Evolutionary conservation across 2,329 filamentous ascomycete species (phyloP).

Genomic region (Colletotrichum filicis): DNA sequence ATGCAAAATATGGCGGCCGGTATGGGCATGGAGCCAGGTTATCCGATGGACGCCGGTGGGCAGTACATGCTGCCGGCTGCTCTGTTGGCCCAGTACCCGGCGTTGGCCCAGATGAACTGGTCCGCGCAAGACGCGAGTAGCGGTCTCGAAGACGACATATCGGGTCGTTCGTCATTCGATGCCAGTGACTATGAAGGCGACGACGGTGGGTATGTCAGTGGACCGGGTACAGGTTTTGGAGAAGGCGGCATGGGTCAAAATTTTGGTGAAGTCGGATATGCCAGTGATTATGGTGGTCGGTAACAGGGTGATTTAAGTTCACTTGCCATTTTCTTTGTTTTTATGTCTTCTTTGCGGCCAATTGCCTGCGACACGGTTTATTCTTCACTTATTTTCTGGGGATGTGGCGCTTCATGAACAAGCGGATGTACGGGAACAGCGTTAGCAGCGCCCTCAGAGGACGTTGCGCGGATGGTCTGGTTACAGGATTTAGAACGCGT

Average conservation of each 20-base stretch:
- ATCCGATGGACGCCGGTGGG: conserved; percentile 65
- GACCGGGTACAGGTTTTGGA: conserved; percentile 69
- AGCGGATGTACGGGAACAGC: conserved; percentile 30
- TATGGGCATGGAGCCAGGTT: conserved; percentile 71
- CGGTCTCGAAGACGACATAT: conserved; percentile 80
- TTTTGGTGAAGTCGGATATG: conserved; percentile 65
- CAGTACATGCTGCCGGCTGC: conserved; percentile 84
- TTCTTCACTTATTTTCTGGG: not conserved
- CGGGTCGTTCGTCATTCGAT: conserved; percentile 84
- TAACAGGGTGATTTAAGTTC: conserved; percentile 34
- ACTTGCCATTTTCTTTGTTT: conserved; percentile 4
- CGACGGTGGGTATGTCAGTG: conserved; percentile 75
- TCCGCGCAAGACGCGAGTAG: conserved; percentile 71
- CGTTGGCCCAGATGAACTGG: conserved; percentile 92
- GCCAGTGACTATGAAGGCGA: conserved; percentile 81
- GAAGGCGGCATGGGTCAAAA: conserved; percentile 66
- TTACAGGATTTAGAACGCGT: conserved; percentile 32
- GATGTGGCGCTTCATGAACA: conserved; percentile 22
- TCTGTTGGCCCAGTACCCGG: conserved; percentile 90
- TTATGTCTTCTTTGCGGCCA: conserved; percentile 14
- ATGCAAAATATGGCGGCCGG: conserved; percentile 66
- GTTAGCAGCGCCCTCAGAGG: conserved; percentile 3
- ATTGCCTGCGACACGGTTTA: conserved; percentile 8
- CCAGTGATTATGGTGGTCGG: conserved; percentile 63
- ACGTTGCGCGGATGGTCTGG: conserved; percentile 27